Percentiles rank a stretch among this genome's conserved stretches.
phyloP scores from a whole-genome alignment of 225 moss, liverwort and hornwort genomes.

The Marchantia paleacea region DNA sequence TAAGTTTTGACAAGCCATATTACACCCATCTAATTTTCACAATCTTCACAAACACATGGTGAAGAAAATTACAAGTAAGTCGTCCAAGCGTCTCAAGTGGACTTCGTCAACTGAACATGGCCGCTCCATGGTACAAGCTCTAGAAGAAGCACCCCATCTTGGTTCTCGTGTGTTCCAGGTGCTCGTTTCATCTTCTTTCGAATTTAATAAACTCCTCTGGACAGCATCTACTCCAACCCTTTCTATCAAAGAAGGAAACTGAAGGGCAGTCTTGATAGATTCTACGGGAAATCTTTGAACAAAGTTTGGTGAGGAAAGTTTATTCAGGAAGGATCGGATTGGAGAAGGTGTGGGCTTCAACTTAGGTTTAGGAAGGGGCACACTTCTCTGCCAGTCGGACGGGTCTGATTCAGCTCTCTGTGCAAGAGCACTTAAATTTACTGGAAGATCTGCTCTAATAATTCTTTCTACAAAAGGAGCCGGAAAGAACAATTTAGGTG shows the following conservation, averaged over 20 bases:
- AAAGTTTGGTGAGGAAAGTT: conserved; percentile 21
- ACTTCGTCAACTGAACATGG: conserved; percentile 90
- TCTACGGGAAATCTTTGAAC: conserved; percentile 10
- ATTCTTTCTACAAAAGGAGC: conserved; percentile 89
- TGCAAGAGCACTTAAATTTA: conserved; percentile 80
- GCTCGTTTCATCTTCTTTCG: conserved; percentile 37
- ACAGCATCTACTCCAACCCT: conserved; percentile 34
- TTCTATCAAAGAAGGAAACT: conserved; percentile 35
- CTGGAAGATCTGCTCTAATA: conserved; percentile 76
- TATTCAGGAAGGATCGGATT: conserved; percentile 16
- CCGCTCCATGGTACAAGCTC: conserved; percentile 55
- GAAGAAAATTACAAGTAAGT: conserved; percentile 57
- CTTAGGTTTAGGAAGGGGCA: conserved; percentile 9
- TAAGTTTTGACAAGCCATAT: neutral
- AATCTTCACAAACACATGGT: no score
- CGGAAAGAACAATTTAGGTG: conserved; percentile 83
- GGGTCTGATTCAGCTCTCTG: conserved; percentile 63
- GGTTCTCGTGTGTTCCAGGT: conserved; percentile 34
- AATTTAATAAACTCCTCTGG: conserved; percentile 12
- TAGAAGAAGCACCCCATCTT: conserved; percentile 45
- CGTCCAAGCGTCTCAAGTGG: conserved; percentile 88
- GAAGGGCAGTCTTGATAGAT: conserved; percentile 19
- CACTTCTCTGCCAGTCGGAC: conserved; percentile 30
- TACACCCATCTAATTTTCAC: no score
- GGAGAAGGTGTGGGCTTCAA: conserved; percentile 22